Evolutionary conservation across 176 grass and related monocot genomes (phyloP), one percentile per base, ranked within the genome.

Genomic region (Eragrostis curvula): DNA sequence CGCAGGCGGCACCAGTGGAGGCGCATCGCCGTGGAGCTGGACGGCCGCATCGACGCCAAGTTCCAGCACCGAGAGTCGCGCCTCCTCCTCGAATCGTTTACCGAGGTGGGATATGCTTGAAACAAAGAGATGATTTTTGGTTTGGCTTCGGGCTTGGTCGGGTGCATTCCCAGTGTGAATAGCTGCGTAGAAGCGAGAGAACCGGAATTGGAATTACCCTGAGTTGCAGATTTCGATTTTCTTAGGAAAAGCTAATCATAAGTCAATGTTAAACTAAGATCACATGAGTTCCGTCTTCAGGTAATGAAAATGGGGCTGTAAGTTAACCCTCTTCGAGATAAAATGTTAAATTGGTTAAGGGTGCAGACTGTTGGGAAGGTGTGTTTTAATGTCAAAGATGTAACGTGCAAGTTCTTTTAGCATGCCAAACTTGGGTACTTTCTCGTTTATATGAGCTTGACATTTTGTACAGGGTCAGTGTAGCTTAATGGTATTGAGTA

Each of bases 61-160:
- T 93, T 85, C 63, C 86, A 79, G 53, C 90, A 89, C 73, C 50
- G 81, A 61, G 73, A 91, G 21, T 91, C 87, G 64, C 86, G 84
- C 32, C 88, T 89, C n/a, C 90, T 95, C 64, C 65, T 93, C 41
- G 69, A 95, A 85, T 95, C 92, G 0, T 86, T 84, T 39, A 42
- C 84, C 2, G 84, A 98, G 92, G 92, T 97, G 66, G 12, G 46
- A 30, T 17, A 25, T 49, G 46, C 25, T 46, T 49, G 49, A 42
- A 70, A 68, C 24, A 12, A 8, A 20, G 9, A 58, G 30, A 44
- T 70, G 12, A 12, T 70, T 83, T 86, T 5, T 11, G 12, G 58
- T 62, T 71, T 79, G 28, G 6, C 65, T 30, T 55, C 14, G 39
- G 9, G 60, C 6, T 16, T 5, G 12, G 8, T 49, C 42, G 9